Evolutionary conservation across 2,329 filamentous ascomycete genomes (phyloP).

Genomic region (Metarhizium album): DNA sequence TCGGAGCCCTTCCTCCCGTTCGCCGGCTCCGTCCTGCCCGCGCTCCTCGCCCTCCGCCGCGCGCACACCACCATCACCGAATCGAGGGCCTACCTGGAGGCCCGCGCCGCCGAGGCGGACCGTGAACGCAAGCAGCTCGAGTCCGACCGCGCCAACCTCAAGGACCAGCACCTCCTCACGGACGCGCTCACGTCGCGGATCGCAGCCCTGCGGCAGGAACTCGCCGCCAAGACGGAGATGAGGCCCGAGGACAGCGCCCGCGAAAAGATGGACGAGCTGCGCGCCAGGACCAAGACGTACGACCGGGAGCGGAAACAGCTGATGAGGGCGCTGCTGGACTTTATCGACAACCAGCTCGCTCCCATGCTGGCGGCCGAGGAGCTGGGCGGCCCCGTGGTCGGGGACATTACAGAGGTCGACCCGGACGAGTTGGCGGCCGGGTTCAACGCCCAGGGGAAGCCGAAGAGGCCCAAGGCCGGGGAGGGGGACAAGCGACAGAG

Average conservation of each 20-base stretch:
- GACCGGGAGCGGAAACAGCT: constrained; percentile 50
- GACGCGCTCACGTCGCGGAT: constrained; percentile 47
- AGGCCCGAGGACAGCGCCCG: constrained; percentile 49
- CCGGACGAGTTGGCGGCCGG: constrained; percentile 47
- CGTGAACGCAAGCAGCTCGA: constrained; percentile 37
- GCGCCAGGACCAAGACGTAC: constrained; percentile 46
- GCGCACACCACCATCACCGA: constrained; percentile 54
- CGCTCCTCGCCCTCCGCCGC: constrained; percentile 59
- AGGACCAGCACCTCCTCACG: constrained; percentile 45
- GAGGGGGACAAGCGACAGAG: constrained; percentile 42
- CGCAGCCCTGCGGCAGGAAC: constrained; percentile 43
- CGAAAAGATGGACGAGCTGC: constrained; percentile 51
- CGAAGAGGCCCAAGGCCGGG: constrained; percentile 34
- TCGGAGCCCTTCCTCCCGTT: constrained; percentile 56
- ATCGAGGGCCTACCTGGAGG: constrained; percentile 46
- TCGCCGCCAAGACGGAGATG: constrained; percentile 46
- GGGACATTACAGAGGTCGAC: constrained; percentile 57
- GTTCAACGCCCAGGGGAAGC: constrained; percentile 49
- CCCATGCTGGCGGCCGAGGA: constrained; percentile 74
- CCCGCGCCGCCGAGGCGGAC: constrained; percentile 31
- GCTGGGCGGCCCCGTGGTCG: constrained; percentile 71
- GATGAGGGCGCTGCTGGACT: constrained; percentile 53
- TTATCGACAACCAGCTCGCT: constrained; percentile 61
- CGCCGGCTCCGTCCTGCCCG: constrained; percentile 56
- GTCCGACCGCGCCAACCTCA: constrained; percentile 36